These are phyloP conservation scores for Neocallimastix lanati DNA, from an alignment of 192 early-diverging fungal species.

Conservation along the genomic window DNA sequence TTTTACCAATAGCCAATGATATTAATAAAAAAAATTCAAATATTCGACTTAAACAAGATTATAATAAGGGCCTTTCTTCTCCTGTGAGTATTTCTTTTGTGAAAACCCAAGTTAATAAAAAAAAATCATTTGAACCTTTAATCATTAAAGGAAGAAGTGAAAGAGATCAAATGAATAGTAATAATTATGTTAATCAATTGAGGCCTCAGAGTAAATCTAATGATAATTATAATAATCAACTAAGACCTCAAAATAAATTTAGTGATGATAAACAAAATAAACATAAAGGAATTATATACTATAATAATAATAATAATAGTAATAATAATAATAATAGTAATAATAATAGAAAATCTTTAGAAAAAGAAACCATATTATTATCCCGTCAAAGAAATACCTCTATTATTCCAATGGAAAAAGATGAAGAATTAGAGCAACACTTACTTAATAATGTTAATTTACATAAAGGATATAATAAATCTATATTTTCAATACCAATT, in stretches of 20 bases:
- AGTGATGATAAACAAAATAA: not conserved
- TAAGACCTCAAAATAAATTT: too few species aligned
- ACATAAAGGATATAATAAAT: not conserved
- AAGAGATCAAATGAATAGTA: too few species aligned
- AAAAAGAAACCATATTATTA: not conserved
- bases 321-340: too few species aligned
- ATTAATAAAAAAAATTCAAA: not conserved
- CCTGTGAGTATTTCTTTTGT: too few species aligned
- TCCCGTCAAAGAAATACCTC: not conserved
- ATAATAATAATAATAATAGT: too few species aligned
- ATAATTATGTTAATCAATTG: too few species aligned
- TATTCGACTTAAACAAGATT: not conserved
- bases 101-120: too few species aligned
- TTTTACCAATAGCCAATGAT: not conserved
- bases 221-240: not conserved
- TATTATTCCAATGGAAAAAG: not conserved
- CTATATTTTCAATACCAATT: not conserved
- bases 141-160: too few species aligned
- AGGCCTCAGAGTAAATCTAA: too few species aligned
- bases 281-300: not conserved
- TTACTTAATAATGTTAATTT: not conserved
- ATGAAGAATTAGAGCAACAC: not conserved
- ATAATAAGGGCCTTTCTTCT: too few species aligned
- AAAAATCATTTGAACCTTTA: too few species aligned
- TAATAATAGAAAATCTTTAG: not conserved